Base-by-base conservation (phyloP, 192 early-diverging fungal genomes). In the Lobulomyces angularis region DNA sequence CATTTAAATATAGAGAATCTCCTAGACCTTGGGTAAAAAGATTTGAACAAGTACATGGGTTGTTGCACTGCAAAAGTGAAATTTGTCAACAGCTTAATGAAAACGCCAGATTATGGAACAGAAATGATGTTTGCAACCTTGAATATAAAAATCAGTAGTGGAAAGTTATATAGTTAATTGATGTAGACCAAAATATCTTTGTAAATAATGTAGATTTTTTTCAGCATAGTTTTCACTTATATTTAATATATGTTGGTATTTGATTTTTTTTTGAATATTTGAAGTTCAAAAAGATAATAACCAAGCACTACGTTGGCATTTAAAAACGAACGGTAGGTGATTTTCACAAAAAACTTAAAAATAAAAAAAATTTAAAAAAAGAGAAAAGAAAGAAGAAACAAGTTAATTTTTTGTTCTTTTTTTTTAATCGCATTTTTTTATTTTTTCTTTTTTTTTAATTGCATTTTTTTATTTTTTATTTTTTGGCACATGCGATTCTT, bases 311-410 rank as follows among this genome's bases (percentile, higher is more conserved):
- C 37, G 28, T 3, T 20, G 1, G 23, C 17, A 11, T n/a, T 9
- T 17, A 32, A 44, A 33, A 16, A 32, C 29, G 32, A 41, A 40
- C 19, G 48, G 24, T 32, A 50, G 36, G n/a, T 24, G 36, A 3
- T 38, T 23, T 31, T 20, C 33, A 20, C 23, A 43, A 2, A 24
- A 18, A 5, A 43, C 41, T n/a, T n/a, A n/a, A n/a, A n/a, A n/a
- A n/a, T n/a, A n/a, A n/a, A n/a, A n/a, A n/a, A n/a, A n/a, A n/a
- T 35, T 45, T 34, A 41, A 29, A 23, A 51, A 42, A 14, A 51
- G 40, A 35, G 43, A 43, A 8, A 51, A 43, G 5, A 51, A 48
- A 11, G 12, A 48, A 43, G 21, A 11, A 14, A 27, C 41, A 27
- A 16, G n/a, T 48, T 20, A 20, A 1, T n/a, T 3, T n/a, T 23